Conservation (phyloP, 768 basidiomycete genomes). For the Cytidiella melzeri region DNA sequence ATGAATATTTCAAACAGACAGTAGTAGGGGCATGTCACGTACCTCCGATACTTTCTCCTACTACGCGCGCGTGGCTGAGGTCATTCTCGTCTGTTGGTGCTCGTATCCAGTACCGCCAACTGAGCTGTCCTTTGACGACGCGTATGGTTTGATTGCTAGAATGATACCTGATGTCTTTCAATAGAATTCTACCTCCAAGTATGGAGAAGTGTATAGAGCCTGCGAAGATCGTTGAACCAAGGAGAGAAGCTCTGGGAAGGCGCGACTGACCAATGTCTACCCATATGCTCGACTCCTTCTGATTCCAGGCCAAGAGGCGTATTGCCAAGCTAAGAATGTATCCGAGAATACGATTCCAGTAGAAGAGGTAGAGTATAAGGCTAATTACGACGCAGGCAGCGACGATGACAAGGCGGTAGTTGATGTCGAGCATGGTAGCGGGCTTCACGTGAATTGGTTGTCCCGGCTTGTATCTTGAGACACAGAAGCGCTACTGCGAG, state of each 20-base stretch:
- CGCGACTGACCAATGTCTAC: conserved; percentile 63
- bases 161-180: conserved; percentile 86
- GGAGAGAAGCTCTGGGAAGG: not conserved
- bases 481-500: too few relatives aligned
- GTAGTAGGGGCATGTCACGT: conserved; percentile 22
- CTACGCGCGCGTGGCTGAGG: conserved; percentile 39
- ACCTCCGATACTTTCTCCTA: conserved; percentile 45
- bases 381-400: conserved; percentile 51
- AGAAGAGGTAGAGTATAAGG: conserved; percentile 77
- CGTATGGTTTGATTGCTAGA: conserved; percentile 89
- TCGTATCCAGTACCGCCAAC: conserved; percentile 94
- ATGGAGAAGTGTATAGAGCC: conserved; percentile 92
- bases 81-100: conserved; percentile 72
- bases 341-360: conserved; percentile 83
- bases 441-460: not conserved
- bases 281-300: conserved; percentile 70
- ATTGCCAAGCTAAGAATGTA: conserved; percentile 57
- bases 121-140: conserved; percentile 77
- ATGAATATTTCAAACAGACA: conserved; percentile 21
- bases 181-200: conserved; percentile 77
- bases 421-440: conserved; percentile 47
- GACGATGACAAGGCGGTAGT: conserved; percentile 53
- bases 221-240: conserved; percentile 22
- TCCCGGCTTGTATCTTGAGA: too few relatives aligned
- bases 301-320: conserved; percentile 74